Conservation (phyloP, 75 land plant species). For the Picea sitchensis region DNA sequence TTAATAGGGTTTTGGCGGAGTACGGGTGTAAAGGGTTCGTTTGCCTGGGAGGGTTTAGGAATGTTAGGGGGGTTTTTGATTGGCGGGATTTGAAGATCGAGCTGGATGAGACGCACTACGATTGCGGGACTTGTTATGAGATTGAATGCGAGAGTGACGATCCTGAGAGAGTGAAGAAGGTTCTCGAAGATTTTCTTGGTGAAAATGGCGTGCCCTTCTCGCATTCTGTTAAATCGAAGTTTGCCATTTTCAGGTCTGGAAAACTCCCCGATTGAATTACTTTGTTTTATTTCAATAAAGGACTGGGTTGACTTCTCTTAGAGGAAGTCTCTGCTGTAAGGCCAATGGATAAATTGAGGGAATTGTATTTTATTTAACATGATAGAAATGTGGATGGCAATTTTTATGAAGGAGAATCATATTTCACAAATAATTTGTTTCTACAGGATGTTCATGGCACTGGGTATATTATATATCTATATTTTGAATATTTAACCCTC, state of each 20-base stretch:
- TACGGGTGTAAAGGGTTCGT: slow-evolving; percentile 44
- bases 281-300: no score
- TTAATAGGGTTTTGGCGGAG: slow-evolving; percentile 46
- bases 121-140: slow-evolving; percentile 79
- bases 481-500: no score
- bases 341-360: no score
- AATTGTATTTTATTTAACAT: no score
- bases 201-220: slow-evolving; percentile 54
- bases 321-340: no score
- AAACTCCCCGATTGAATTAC: slow-evolving; percentile 46
- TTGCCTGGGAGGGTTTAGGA: slow-evolving; percentile 86
- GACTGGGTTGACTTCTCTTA: no score
- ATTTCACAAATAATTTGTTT: no score
- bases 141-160: slow-evolving; percentile 87
- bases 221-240: slow-evolving; percentile 64
- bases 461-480: no score
- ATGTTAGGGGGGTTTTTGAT: slow-evolving; percentile 74
- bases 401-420: no score
- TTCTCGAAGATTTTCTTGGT: slow-evolving; percentile 59
- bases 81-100: slow-evolving; percentile 80
- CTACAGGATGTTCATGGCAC: no score
- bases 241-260: slow-evolving; percentile 79
- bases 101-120: slow-evolving; percentile 85
- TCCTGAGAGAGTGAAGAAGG: slow-evolving; percentile 58
- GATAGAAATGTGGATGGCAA: no score